Evolutionary conservation across 805 yeast genomes (phyloP).

Genomic region (Lipomyces starkeyi): DNA sequence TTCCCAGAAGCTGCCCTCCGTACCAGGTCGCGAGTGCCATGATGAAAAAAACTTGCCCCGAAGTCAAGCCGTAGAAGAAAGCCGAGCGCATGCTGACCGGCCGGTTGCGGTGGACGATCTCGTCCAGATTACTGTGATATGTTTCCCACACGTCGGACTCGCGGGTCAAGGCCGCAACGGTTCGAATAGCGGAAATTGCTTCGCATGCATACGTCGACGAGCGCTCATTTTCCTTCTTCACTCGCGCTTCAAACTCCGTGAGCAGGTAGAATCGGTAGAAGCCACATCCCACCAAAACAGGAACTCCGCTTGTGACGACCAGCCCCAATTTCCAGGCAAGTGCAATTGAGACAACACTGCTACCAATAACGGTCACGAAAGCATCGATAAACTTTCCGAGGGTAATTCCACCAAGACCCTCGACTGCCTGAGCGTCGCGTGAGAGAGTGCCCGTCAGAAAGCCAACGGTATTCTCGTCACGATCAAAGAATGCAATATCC

Average conservation of each 20-base stretch:
- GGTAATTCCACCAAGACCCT: constrained; percentile 45
- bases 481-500: constrained; percentile 43
- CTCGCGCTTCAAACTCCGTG: constrained; percentile 46
- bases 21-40: constrained; percentile 53
- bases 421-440: constrained; percentile 42
- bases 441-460: constrained; percentile 42
- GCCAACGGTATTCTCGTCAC: constrained; percentile 42
- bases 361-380: constrained; percentile 49
- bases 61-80: constrained; percentile 48
- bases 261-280: constrained; percentile 49
- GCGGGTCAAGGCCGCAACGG: constrained; percentile 52
- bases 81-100: constrained; percentile 41
- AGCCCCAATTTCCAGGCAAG: constrained; percentile 51
- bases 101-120: constrained; percentile 46
- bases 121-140: constrained; percentile 39
- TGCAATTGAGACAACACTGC: constrained; percentile 49
- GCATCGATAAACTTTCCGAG: constrained; percentile 44
- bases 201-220: constrained; percentile 52
- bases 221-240: constrained; percentile 48
- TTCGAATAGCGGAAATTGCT: constrained; percentile 50
- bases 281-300: constrained; percentile 50
- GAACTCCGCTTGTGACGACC: constrained; percentile 49
- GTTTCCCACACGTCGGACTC: constrained; percentile 48
- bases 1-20: constrained; percentile 48
- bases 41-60: constrained; percentile 51